Base-by-base conservation (phyloP, 2,329 filamentous ascomycete species). In the Nothophoma quercina region DNA sequence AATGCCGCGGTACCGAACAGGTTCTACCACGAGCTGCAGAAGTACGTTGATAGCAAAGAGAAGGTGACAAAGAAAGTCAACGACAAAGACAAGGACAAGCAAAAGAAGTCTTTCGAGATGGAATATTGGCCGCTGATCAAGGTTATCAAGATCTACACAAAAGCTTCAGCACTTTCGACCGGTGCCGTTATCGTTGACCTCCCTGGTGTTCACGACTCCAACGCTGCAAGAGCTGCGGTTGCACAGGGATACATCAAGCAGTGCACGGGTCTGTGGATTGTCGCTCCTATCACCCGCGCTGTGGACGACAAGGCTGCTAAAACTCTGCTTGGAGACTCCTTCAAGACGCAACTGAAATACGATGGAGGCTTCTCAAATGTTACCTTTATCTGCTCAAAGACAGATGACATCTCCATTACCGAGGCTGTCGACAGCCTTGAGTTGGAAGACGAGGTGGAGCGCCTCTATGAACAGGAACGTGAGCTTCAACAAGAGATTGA, bases 371-470 rank as follows among this genome's bases (percentile, higher is more conserved):
- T 83, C 46, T 78, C 73, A 6, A 76, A 73, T 2, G 75, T 87
- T 2, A 85, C 83, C 0, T 87, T 88, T 53, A 83, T 88, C 12
- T 87, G 85, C 62, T 81, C 78, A 13, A 88, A 87, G 63, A 85
- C 83, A 0, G 86, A 88, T 62, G 83, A 87, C 34, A 84, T 88
- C 7, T 79, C 75, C 7, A 68, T 79, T 4, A 75, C 69, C 0
- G 79, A 83, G 48, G 78, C 77, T 4, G 64, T 70, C 4, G 69
- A 75, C 4, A 72, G 68, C 22, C 67, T 80, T 28, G 62, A 65
- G 4, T 63, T 78, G 1, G 68, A 74, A 7, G 69, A 71, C 10
- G 51, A 70, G 33, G 63, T 75, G 2, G 53, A 62, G 10, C 51
- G 58, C 2, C 59, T 72, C 5, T 60, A 65, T 2, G 69, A 74